Evolutionary conservation across 495 filamentous ascomycete genomes (phyloP), one percentile per base, ranked within the genome.

Genomic region (Mytilinidion resinicola): DNA sequence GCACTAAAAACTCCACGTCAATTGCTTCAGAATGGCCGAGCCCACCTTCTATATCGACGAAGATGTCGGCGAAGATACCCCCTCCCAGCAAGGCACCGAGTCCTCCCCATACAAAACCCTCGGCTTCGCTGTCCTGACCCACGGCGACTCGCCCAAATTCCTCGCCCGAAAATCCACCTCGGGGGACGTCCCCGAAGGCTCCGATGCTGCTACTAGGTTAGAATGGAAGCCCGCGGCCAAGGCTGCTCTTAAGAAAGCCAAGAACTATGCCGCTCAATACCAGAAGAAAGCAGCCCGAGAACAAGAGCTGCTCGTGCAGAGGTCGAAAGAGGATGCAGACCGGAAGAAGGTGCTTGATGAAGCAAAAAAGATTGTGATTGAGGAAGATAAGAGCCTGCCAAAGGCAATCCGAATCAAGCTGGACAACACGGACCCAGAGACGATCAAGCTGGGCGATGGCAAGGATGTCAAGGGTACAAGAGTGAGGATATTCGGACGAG

Each of bases 151-250:
- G 1, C 78, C 73, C 19, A 72, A 81, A 65, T 93, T 91, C 70
- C 73, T 86, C 39, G 83, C 77, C 6, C 83, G 85, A 69, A 84
- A 86, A 67, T 87, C 85, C 25, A 73, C 80, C 51, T 86, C 82
- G 59, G 87, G 83, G 37, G 74, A 82, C 12, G 69, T 83, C n/a
- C 78, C 75, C 19, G 80, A 83, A 64, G 79, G 82, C 70, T 76
- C 79, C 51, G 84, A 85, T 61, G 76, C 76, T 41, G 73, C 73
- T 8, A 70, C 73, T 36, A 76, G 77, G 51, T 62, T 80, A 60
- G 80, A 85, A 61, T 96, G 87, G 86, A 89, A 91, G 72, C 82
- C 87, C 53, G 85, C 86, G 7, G 85, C 89, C 44, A 92, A 91
- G 77, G 84, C 83, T 44, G 89, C 89, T 20, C 64, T 88, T 67